These are phyloP conservation scores for Chrysopogon serrulatus DNA, from an alignment of 176 grass and related monocot genomes.

Conservation along the genomic window DNA sequence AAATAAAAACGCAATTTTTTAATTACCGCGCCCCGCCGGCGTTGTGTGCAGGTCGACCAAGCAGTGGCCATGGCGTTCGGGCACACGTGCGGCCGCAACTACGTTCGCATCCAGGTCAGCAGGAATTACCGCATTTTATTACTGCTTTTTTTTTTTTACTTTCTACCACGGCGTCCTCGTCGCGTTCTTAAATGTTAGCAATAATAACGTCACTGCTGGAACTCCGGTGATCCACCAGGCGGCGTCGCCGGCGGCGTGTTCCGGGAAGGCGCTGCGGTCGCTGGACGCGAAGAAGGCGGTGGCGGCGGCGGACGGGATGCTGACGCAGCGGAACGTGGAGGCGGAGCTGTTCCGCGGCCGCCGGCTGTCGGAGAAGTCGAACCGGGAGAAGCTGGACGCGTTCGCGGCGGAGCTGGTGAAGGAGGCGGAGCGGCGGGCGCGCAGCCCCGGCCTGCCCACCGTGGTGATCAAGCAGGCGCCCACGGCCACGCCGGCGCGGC, in stretches of 20 bases:
- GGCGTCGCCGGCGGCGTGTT: no score
- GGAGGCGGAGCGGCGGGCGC: conserved; percentile 39
- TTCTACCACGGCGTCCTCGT: no score
- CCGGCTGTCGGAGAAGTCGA: conserved; percentile 51
- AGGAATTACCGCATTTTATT: not conserved
- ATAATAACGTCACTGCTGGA: not conserved
- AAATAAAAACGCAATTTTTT: no score
- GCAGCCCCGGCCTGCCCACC: conserved; percentile 2
- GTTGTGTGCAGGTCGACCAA: no score
- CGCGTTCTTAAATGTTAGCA: no score
- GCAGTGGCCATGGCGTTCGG: no score
- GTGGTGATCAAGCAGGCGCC: conserved; percentile 47
- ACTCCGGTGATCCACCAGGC: conserved; percentile 11
- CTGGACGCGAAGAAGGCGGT: conserved; percentile 26
- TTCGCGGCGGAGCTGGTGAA: conserved; percentile 60
- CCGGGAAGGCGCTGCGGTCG: not conserved
- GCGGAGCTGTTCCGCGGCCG: conserved; percentile 47
- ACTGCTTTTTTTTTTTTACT: no score
- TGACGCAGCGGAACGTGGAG: conserved; percentile 63
- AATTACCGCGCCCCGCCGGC: no score
- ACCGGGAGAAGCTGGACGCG: conserved; percentile 60
- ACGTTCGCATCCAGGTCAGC: conserved; percentile 53
- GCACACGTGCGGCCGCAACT: no score
- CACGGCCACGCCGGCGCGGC: conserved; percentile 3
- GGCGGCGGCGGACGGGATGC: conserved; percentile 41